These are phyloP conservation scores for Pontederia paniculata DNA, from an alignment of 176 grass and related monocot genomes.

Conservation along the genomic window DNA sequence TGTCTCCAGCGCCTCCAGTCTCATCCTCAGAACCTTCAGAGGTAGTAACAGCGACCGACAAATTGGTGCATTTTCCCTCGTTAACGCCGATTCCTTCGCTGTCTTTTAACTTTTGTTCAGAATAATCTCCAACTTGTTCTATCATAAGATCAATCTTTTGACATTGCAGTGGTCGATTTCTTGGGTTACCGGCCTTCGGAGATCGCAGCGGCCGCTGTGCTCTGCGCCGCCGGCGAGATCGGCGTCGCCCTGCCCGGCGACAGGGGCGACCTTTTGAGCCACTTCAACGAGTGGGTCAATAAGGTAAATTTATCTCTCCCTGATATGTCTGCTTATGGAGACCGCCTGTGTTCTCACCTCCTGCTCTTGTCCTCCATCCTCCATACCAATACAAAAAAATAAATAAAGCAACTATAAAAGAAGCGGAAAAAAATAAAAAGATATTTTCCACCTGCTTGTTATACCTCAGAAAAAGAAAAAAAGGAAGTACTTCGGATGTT, in stretches of 20 bases:
- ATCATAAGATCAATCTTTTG: neutral
- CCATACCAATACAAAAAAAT: neutral
- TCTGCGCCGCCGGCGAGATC: slow-evolving; percentile 17
- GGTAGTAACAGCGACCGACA: slow-evolving; percentile 12
- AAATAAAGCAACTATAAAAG: too few species aligned
- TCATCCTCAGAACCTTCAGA: slow-evolving; percentile 18
- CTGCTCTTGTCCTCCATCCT: neutral
- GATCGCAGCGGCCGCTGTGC: slow-evolving; percentile 29
- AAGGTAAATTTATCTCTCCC: slow-evolving; percentile 17
- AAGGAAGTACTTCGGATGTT: too few species aligned
- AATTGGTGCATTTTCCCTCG: too few species aligned
- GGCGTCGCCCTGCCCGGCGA: neutral
- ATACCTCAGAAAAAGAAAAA: too few species aligned
- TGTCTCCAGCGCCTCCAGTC: slow-evolving; percentile 2
- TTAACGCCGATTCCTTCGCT: neutral
- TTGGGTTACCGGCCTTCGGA: slow-evolving; percentile 30
- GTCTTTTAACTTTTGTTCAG: neutral
- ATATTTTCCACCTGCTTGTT: too few species aligned
- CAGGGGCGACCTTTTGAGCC: neutral
- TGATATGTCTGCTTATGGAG: too few species aligned
- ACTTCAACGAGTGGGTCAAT: slow-evolving; percentile 10
- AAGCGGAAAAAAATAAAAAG: too few species aligned
- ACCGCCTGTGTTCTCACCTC: neutral
- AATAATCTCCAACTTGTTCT: neutral
- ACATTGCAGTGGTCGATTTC: slow-evolving; percentile 27